These are phyloP conservation scores for Alternaria triticina DNA, from an alignment of 2,329 filamentous ascomycete genomes.

Conservation along the genomic window DNA sequence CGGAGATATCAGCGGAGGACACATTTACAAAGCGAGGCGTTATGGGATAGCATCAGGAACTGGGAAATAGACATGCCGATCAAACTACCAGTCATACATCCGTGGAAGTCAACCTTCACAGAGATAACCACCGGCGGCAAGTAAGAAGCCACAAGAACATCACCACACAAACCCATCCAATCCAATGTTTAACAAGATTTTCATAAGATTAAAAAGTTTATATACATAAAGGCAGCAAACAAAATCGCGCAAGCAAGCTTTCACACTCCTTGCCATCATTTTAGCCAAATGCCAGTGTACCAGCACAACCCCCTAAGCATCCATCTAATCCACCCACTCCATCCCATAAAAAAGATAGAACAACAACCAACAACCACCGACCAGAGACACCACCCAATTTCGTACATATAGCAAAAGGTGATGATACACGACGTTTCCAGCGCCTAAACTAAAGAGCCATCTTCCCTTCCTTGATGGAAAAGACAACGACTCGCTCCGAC, in stretches of 20 bases:
- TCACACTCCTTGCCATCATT: slow-evolving; percentile 9
- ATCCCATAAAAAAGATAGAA: slow-evolving; percentile 1
- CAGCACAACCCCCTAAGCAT: slow-evolving; percentile 21
- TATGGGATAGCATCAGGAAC: not conserved
- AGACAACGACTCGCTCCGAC: slow-evolving; percentile 13
- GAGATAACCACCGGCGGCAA: fast-evolving
- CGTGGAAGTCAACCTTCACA: not conserved
- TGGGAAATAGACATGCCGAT: not conserved
- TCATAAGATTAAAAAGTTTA: slow-evolving; percentile 26
- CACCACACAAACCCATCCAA: not conserved
- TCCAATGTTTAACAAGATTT: not conserved
- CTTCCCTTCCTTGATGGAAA: not conserved
- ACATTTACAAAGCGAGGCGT: slow-evolving; percentile 3
- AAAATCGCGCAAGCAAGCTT: slow-evolving; percentile 9
- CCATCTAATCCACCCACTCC: slow-evolving; percentile 22
- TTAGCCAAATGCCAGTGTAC: slow-evolving; percentile 19
- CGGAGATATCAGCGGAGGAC: not conserved
- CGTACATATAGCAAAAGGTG: slow-evolving; percentile 29
- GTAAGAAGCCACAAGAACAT: not conserved
- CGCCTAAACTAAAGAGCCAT: slow-evolving; percentile 26
- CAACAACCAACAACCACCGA: not conserved
- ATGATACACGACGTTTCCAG: slow-evolving; percentile 41
- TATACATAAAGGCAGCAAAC: slow-evolving; percentile 11
- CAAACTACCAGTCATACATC: not conserved
- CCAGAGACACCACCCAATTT: slow-evolving; percentile 22